A percentile compares a stretch with the other conserved stretches of the same genome.
Evolutionary conservation across 352 stramenopile genomes (phyloP).

Genomic region (Pythium scleroteichum): DNA sequence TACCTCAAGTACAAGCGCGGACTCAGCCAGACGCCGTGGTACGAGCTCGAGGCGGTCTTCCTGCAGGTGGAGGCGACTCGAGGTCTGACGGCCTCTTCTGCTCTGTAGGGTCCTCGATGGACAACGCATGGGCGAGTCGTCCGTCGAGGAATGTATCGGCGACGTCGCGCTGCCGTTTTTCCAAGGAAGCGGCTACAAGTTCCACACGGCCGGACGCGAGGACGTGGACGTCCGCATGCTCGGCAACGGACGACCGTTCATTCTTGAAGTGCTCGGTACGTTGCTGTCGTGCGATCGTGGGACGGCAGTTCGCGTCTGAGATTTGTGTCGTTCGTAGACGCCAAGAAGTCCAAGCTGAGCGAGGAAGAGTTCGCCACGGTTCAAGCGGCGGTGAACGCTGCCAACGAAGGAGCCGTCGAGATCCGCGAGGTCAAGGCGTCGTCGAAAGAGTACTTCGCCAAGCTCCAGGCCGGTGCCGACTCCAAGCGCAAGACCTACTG

Average conservation of each 20-base stretch:
- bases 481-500: slow-evolving; percentile 90
- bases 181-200: slow-evolving; percentile 87
- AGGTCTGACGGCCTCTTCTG: too few relatives aligned
- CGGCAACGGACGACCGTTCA: slow-evolving; percentile 91
- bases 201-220: slow-evolving; percentile 96
- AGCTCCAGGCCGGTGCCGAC: slow-evolving; percentile 76
- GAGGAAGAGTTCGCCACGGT: slow-evolving; percentile 51
- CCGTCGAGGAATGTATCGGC: slow-evolving; percentile 89
- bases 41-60: too few relatives aligned
- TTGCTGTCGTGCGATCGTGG: not conserved
- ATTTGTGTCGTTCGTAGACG: slow-evolving; percentile 41
- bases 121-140: slow-evolving; percentile 81
- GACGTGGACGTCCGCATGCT: slow-evolving; percentile 98
- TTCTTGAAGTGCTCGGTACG: slow-evolving; percentile 77
- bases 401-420: slow-evolving; percentile 73
- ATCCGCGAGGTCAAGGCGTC: slow-evolving; percentile 78
- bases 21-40: slow-evolving; percentile 91
- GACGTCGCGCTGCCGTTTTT: slow-evolving; percentile 71
- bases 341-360: slow-evolving; percentile 71
- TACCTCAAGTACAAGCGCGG: slow-evolving; percentile 92
- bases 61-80: too few relatives aligned
- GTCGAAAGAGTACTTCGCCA: slow-evolving; percentile 81
- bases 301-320: slow-evolving; percentile 11
- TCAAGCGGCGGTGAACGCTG: slow-evolving; percentile 64
- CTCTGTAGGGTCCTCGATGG: slow-evolving; percentile 71